Base-by-base conservation (phyloP, 225 moss, liverwort and hornwort species). In the Bryoerythrophyllum caledonicum region DNA sequence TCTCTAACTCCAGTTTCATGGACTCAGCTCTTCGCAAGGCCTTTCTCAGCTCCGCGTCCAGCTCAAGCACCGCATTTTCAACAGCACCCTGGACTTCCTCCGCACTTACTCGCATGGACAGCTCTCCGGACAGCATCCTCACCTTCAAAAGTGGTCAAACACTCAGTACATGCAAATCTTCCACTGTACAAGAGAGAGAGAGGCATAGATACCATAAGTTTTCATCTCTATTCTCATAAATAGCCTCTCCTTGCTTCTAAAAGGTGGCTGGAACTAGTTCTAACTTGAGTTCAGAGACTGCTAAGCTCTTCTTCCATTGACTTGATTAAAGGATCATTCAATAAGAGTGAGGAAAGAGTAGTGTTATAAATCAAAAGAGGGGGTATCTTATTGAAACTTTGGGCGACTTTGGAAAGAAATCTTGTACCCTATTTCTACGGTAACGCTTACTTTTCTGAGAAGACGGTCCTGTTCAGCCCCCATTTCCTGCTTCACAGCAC, bases 61-160 rank as follows among this genome's bases (percentile, higher is more conserved):
- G 72, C 73, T 82, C 88, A 56, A 55, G 63, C 34, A 96, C 85
- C 27, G 87, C 91, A 51, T 67, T 78, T n/a, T 56, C 80, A 9
- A 91, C 84, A 64, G 95, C 93, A 59, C 79, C 69, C 68, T 96
- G 91, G 67, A 96, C 88, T 67, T 96, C 95, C 74, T 91, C 89
- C 27, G 55, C 81, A 43, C 80, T 82, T 21, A 86, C 80, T 67
- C 62, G 84, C 76, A 70, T 81, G 13, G 87, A 86, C 62, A 96
- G 80, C 70, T 96, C 95, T 71, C 81, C 83, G 2, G 89, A 93
- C 5, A 96, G 76, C 85, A 85, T 87, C 61, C 81, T 82, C 72
- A 92, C 83, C 95, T 93, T 73, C 3, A 48, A 6, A 48, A 48
- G 17, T 5, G 3, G 16, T 56, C 23, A 56, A 54, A n/a, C 41